phyloP scores from a whole-genome alignment of 345 rosid species.

The Eucalyptus pauciflora region DNA sequence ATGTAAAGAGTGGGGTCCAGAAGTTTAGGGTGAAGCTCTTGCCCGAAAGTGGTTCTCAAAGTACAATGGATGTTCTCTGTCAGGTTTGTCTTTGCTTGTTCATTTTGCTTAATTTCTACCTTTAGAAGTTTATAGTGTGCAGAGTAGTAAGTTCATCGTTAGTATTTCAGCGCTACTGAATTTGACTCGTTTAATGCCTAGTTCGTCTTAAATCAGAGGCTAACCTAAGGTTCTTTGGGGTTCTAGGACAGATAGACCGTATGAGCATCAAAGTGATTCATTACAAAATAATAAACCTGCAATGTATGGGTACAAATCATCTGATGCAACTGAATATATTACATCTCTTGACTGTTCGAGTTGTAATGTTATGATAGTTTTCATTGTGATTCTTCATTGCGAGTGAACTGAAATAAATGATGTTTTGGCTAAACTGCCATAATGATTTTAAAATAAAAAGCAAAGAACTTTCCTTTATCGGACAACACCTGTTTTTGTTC shows the following conservation, averaged over 20 bases:
- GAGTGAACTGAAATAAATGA: neutral
- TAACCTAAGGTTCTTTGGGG: neutral
- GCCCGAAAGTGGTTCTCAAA: slow-evolving; percentile 79
- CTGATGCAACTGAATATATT: neutral
- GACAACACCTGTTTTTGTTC: neutral
- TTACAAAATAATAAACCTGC: neutral
- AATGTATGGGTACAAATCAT: neutral
- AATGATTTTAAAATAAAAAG: neutral
- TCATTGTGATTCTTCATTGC: neutral
- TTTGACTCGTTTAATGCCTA: neutral
- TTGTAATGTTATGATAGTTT: neutral
- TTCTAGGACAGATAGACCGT: neutral
- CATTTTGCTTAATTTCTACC: neutral
- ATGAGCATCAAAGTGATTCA: neutral
- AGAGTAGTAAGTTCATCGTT: neutral
- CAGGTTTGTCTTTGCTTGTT: slow-evolving; percentile 34
- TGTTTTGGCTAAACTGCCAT: neutral
- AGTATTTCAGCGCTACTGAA: neutral
- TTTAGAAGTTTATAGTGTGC: neutral
- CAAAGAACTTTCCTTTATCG: neutral
- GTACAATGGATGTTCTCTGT: slow-evolving; percentile 88
- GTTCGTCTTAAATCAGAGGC: neutral
- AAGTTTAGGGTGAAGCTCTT: slow-evolving; percentile 87
- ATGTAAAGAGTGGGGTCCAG: slow-evolving; percentile 78
- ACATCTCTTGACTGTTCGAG: neutral